Conservation (phyloP, 192 early-diverging fungal genomes). For the Phlyctochytrium arcticum region DNA sequence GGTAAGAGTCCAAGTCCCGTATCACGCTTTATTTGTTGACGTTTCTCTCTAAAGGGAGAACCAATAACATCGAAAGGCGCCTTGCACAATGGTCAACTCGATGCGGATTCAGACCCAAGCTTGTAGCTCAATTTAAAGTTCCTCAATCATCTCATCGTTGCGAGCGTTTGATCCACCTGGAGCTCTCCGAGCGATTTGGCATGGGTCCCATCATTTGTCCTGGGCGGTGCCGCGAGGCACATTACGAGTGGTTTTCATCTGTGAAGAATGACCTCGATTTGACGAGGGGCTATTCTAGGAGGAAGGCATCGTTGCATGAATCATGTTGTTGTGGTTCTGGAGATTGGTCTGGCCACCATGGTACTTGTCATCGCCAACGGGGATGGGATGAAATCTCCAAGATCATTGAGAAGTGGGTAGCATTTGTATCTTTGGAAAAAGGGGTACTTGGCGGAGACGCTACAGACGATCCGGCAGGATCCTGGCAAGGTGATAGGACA, state of each 20-base stretch:
- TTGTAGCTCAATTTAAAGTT: conserved; percentile 9
- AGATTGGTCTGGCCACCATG: not conserved
- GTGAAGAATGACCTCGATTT: not conserved
- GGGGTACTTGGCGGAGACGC: not conserved
- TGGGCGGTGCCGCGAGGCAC: conserved; percentile 19
- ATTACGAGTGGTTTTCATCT: conserved; percentile 27
- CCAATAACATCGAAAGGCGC: conserved; percentile 15
- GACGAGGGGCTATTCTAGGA: not conserved
- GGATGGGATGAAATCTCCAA: conserved; percentile 11
- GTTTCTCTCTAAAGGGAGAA: conserved; percentile 21
- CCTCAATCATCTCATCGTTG: conserved; percentile 7
- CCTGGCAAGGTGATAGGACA: not conserved
- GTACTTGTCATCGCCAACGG: too few relatives aligned
- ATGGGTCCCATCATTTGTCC: conserved; percentile 20
- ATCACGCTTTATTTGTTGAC: too few relatives aligned
- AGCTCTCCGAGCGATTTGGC: conserved; percentile 22
- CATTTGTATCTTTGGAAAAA: too few relatives aligned
- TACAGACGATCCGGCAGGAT: not conserved
- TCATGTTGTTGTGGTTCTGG: not conserved
- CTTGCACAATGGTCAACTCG: conserved; percentile 22
- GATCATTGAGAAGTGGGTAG: conserved; percentile 20
- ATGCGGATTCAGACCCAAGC: conserved; percentile 16
- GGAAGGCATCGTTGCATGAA: not conserved
- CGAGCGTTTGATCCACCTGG: conserved; percentile 27
- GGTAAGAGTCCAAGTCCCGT: not conserved